Conservation (phyloP, 2,329 filamentous ascomycete genomes). For the Exophiala viscosa region DNA sequence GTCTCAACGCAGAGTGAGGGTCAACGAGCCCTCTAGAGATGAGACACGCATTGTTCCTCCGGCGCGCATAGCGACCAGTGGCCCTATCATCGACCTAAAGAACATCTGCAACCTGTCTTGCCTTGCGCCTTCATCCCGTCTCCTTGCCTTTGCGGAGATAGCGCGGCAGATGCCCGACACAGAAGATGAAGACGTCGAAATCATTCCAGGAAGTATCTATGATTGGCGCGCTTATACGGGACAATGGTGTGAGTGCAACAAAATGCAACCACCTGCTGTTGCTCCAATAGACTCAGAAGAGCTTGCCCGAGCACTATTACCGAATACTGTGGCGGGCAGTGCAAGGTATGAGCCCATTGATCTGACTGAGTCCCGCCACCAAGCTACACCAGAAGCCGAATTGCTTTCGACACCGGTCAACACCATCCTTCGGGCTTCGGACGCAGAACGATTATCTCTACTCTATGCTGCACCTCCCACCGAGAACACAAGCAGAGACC, state of each 20-base stretch:
- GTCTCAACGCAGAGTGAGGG: background rate
- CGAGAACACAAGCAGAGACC: background rate
- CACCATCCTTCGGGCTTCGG: conserved; percentile 18
- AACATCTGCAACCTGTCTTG: conserved; percentile 18
- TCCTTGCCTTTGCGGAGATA: conserved; percentile 23
- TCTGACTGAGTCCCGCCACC: background rate
- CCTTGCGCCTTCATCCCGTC: conserved; percentile 13
- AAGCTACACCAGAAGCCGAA: conserved; percentile 8
- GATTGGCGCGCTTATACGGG: conserved; percentile 15
- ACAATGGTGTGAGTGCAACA: conserved; percentile 13
- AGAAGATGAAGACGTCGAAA: conserved; percentile 16
- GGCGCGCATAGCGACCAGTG: background rate
- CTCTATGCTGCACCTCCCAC: conserved; percentile 1
- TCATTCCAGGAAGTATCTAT: conserved; percentile 13
- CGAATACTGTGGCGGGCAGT: conserved; percentile 14
- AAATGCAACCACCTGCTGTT: background rate
- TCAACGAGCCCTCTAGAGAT: background rate
- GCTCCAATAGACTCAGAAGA: conserved; percentile 15
- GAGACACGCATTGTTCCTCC: background rate
- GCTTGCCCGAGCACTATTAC: conserved; percentile 17
- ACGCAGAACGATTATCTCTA: conserved; percentile 14
- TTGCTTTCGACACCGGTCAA: conserved; percentile 22
- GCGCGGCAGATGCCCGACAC: conserved; percentile 17
- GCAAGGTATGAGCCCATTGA: conserved; percentile 9
- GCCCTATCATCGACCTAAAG: background rate